Base-by-base conservation (phyloP, 495 filamentous ascomycete genomes). In the Thermochaetoides thermophila region DNA sequence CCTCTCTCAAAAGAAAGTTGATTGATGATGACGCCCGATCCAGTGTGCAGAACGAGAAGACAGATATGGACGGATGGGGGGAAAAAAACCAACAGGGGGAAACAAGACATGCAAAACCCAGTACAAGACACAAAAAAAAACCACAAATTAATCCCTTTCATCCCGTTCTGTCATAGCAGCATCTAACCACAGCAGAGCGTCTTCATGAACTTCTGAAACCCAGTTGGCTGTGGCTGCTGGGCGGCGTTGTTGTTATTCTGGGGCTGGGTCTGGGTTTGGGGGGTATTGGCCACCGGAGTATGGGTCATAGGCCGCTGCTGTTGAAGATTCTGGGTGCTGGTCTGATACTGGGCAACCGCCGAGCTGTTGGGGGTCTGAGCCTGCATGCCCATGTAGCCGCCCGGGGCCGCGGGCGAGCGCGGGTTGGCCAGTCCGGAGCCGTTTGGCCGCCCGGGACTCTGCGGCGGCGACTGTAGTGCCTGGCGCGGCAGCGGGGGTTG, bases 341-440 rank as follows among this genome's bases (percentile, higher is more conserved):
- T 81, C 61, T 85, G 80, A 65, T 91, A 92, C 50, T 92, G 84
- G 37, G 84, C 84, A 56, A 83, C 78, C 35, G 78, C 86, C 46
- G 81, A 86, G 41, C 76, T 76, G 35, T 81, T 71, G 38, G 85
- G 80, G 39, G 85, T 91, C 52, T 64, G 41, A 30, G 37, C 42
- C 12, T 40, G 30, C 16, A 34, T 66, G n/a, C n/a, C n/a, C 48
- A 69, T 71, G 49, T 87, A 66, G 37, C 74, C 78, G 68, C 74
- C 78, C n/a, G n/a, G n/a, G n/a, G n/a, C n/a, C 58, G 65, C 68
- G 56, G 63, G 61, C 56, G 66, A 67, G 68, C 80, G 84, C 60
- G 85, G 86, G 44, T 73, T 66, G 60, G 66, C 70, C 71, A 72
- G 69, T 53, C 67, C 72, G 63, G 63, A 63, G 50, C 61, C 81